Evolutionary conservation across 2,329 filamentous ascomycete genomes (phyloP).

Genomic region (Madurella mycetomatis): DNA sequence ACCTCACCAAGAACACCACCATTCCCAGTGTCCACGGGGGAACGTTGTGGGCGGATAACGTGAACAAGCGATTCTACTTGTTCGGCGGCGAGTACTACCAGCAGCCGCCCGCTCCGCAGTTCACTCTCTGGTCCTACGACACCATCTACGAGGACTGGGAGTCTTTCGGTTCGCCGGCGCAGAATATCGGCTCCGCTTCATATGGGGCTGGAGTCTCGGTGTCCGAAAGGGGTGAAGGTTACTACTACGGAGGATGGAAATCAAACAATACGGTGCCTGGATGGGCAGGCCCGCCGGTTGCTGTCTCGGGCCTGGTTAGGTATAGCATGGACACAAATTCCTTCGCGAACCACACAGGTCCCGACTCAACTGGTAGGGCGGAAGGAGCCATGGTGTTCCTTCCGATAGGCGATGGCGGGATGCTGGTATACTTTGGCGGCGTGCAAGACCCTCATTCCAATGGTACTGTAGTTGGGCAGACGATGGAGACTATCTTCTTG

Average conservation of each 20-base stretch:
- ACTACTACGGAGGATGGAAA: conserved; percentile 60
- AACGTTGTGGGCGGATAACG: conserved; percentile 54
- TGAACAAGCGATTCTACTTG: conserved; percentile 60
- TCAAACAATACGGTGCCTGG: conserved; percentile 48
- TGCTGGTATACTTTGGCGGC: conserved; percentile 60
- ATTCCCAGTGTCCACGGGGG: conserved; percentile 47
- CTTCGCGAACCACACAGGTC: conserved; percentile 51
- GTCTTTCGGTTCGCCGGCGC: conserved; percentile 36
- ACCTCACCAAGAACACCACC: conserved; percentile 54
- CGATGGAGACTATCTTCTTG: conserved; percentile 50
- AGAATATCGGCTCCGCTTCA: conserved; percentile 43
- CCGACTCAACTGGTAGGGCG: conserved; percentile 49
- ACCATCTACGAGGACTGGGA: conserved; percentile 54
- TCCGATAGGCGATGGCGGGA: conserved; percentile 54
- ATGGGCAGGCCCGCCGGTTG: conserved; percentile 46
- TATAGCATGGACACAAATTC: conserved; percentile 52
- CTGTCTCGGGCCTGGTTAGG: conserved; percentile 48
- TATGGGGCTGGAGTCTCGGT: conserved; percentile 55
- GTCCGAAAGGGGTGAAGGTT: conserved; percentile 51
- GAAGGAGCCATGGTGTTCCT: conserved; percentile 59
- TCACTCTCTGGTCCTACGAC: conserved; percentile 55
- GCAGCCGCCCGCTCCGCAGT: conserved; percentile 38
- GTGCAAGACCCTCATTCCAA: conserved; percentile 45
- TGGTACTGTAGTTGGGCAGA: conserved; percentile 41
- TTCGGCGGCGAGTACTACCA: conserved; percentile 55